These are phyloP conservation scores for Ceratobasidium sp. DNA, from an alignment of 1,284 basidiomycete species.

Conservation along the genomic window DNA sequence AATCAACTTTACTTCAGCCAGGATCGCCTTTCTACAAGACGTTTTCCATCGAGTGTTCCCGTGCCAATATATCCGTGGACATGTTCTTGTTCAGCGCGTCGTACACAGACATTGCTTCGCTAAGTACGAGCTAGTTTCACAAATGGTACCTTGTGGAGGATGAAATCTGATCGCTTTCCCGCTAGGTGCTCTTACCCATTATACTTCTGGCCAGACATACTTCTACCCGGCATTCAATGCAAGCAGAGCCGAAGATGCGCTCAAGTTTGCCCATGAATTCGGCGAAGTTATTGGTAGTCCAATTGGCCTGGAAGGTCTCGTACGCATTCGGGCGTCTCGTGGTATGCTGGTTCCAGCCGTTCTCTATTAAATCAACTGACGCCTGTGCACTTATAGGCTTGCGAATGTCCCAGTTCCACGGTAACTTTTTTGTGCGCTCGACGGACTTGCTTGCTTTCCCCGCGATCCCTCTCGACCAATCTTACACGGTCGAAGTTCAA, in stretches of 20 bases:
- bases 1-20: conserved; percentile 85
- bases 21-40: conserved; percentile 97
- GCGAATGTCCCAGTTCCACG: conserved; percentile 97
- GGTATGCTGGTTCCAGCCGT: conserved; percentile 54
- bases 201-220: conserved; percentile 98
- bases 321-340: conserved; percentile 94
- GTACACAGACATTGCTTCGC: conserved; percentile 95
- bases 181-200: conserved; percentile 90
- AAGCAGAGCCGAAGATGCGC: conserved; percentile 88
- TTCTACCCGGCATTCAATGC: conserved; percentile 99
- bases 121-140: conserved; percentile 58
- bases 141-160: background rate
- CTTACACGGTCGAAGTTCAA: conserved; percentile 95
- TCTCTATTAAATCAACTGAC: conserved; percentile 8
- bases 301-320: conserved; percentile 96
- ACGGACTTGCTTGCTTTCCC: conserved; percentile 97
- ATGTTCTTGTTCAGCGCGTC: conserved; percentile 97
- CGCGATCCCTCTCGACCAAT: conserved; percentile 94
- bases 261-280: conserved; percentile 98
- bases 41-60: conserved; percentile 98
- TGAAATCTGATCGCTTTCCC: conserved; percentile 16
- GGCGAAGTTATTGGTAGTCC: conserved; percentile 91
- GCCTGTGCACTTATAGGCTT: conserved; percentile 62
- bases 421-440: conserved; percentile 99
- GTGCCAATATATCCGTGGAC: conserved; percentile 96